phyloP scores from a whole-genome alignment of 2,329 filamentous ascomycete species.

The Amylocarpus encephaloides region DNA sequence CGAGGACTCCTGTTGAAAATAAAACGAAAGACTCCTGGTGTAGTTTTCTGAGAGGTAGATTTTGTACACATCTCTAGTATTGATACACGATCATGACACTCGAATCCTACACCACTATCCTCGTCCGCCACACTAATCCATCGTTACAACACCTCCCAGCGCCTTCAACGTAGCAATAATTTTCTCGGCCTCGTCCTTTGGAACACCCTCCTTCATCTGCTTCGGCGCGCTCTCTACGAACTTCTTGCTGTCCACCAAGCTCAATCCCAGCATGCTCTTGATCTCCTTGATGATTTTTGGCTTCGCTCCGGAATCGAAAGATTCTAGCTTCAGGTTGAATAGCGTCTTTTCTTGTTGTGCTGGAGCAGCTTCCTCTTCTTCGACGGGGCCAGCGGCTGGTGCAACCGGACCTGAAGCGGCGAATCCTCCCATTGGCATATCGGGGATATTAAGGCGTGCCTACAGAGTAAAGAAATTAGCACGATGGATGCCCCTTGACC shows the following conservation, averaged over 20 bases:
- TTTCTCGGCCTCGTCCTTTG: conserved; percentile 99
- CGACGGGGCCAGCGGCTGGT: conserved; percentile 53
- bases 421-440: conserved; percentile 91
- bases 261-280: conserved; percentile 90
- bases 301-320: conserved; percentile 82
- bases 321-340: conserved; percentile 91
- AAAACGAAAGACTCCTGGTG: too few relatives aligned
- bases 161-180: conserved; percentile 93
- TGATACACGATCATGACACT: conserved; percentile 26
- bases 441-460: conserved; percentile 94
- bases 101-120: conserved; percentile 19
- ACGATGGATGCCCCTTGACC: background rate
- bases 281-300: conserved; percentile 99
- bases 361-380: conserved; percentile 84
- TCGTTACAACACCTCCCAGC: conserved; percentile 77
- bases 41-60: conserved; percentile 21
- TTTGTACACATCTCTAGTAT: conserved; percentile 32
- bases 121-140: conserved; percentile 63
- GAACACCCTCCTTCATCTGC: conserved; percentile 96
- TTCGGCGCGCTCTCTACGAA: conserved; percentile 98
- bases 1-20: too few relatives aligned
- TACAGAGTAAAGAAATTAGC: conserved; percentile 36
- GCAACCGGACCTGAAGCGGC: conserved; percentile 56
- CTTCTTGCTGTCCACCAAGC: conserved; percentile 99
- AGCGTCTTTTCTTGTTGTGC: conserved; percentile 92